A percentile compares a stretch with the other conserved stretches of the same genome.
Evolutionary conservation across 1,139 yeast species (phyloP).

Genomic region (Ogataea hybrid): DNA sequence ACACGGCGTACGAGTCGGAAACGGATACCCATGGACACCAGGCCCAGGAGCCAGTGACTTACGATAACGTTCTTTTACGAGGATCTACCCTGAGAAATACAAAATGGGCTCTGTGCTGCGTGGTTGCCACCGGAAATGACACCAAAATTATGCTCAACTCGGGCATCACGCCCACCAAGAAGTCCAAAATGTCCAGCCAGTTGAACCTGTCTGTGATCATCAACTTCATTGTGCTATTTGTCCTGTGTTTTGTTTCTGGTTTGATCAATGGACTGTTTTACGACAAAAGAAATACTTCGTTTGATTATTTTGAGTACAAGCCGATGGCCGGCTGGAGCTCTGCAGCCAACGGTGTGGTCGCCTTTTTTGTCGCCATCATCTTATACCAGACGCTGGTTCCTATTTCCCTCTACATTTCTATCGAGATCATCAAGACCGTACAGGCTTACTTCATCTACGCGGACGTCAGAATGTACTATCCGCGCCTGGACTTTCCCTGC

Average conservation of each 20-base stretch:
- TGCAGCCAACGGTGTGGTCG: constrained; percentile 49
- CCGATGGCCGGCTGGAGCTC: constrained; percentile 49
- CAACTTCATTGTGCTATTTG: constrained; percentile 46
- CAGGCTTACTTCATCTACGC: constrained; percentile 58
- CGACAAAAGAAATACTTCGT: constrained; percentile 34
- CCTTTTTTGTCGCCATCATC: constrained; percentile 51
- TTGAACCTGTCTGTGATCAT: constrained; percentile 49
- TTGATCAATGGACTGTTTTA: constrained; percentile 52
- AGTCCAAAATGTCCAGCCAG: constrained; percentile 50
- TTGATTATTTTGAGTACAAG: constrained; percentile 47
- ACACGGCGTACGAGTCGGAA: constrained; percentile 26
- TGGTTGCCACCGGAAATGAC: constrained; percentile 52
- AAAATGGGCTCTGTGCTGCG: constrained; percentile 53
- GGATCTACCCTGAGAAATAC: constrained; percentile 55
- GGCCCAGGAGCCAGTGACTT: constrained; percentile 43
- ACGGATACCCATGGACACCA: constrained; percentile 26
- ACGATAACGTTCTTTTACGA: constrained; percentile 48
- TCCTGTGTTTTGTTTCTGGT: constrained; percentile 53
- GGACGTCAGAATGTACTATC: constrained; percentile 51
- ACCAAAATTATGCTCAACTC: constrained; percentile 58
- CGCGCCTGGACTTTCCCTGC: constrained; percentile 53
- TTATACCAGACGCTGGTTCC: constrained; percentile 60
- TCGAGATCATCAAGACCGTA: constrained; percentile 57
- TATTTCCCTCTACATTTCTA: constrained; percentile 56
- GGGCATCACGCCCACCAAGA: constrained; percentile 57